Base-by-base conservation (phyloP, 495 filamentous ascomycete genomes). In the Penicillium taxi region DNA sequence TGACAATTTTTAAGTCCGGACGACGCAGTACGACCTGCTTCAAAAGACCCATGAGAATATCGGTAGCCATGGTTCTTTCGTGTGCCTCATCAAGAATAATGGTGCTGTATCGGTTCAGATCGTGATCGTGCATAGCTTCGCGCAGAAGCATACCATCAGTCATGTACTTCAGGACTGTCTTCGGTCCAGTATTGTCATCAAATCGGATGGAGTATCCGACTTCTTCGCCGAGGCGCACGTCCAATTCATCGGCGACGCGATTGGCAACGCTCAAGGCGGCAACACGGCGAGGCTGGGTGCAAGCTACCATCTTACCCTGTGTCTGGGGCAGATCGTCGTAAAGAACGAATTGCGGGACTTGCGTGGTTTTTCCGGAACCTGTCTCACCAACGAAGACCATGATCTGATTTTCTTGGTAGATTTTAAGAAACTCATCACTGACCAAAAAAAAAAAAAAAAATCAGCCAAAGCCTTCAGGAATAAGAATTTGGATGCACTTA, bases 181-280 rank as follows among this genome's bases (percentile, higher is more conserved):
- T 94, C 36, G 77, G 73, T 27, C 86, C 73, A 0, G 93, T 96
- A 64, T 80, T 86, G 59, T 99, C 91, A 60, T 96, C 93, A 63
- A 99, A 99, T 64, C 93, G 87, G 50, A 99, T 96, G 61, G 83
- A 96, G 69, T 96, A 99, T 59, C 93, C 93, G 38, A 99, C 89
- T 57, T 99, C 93, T 41, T 96, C 82, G 29, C 93, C 93, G 17
- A 99, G 69, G 12, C 73, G 75, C 41, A 96, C 91, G 59, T 96
- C 93, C 79, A 96, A 80, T 61, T 99, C 93, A 50, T 90, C 74
- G 13, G 93, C 89, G 12, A 99, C 93, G 83, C 93, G 91, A 58
- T 96, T 86, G 17, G 93, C 93, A 12, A 99, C 93, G 22, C 90
- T 96, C 93, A 96, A 96, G 43, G 93, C 93, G 25, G 93, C 93